Base-by-base conservation (phyloP, 306 rosid genomes). In the Trifolium repens region DNA sequence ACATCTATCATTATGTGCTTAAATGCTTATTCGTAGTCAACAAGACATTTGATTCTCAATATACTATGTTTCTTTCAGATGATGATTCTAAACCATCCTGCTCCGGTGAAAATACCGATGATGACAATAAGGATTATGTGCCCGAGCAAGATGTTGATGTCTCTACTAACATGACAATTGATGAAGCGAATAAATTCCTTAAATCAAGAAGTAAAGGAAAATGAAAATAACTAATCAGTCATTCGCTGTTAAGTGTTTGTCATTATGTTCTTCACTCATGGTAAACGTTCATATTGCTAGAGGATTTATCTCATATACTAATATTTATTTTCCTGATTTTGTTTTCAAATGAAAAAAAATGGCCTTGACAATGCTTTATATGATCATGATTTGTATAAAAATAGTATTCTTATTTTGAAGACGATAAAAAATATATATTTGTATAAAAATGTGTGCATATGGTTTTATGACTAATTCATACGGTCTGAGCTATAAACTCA, bases 11-110 rank as follows among this genome's bases (percentile, higher is more conserved):
- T 40, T 64, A 62, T 15, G 2, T n/a, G n/a, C n/a, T n/a, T n/a
- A n/a, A n/a, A n/a, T 66, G 53, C 44, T 40, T 67, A 43, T 14
- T 39, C 8, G 49, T 55, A 54, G 60, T 27, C 26, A 42, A 7
- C 50, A n/a, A n/a, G 44, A 52, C 66, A 53, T 53, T 53, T 43
- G 74, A 67, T 73, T n/a, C n/a, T 57, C 64, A n/a, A 11, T 44
- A 2, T n/a, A n/a, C n/a, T 66, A 26, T 67, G 62, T 58, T 73
- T 74, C 27, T 68, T 58, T 68, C 79, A 67, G 79, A 12, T n/a
- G 42, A 3, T 37, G 74, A 54, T 37, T 15, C 19, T 46, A 2
- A 47, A 44, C 16, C 79, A 14, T 7, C 75, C 7, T 1, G 17
- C 42, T 32, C 42, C 8, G 32, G 46, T 15, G n/a, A 53, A 71